phyloP scores from a whole-genome alignment of 1,284 basidiomycete species.

The Meripilus lineatus region DNA sequence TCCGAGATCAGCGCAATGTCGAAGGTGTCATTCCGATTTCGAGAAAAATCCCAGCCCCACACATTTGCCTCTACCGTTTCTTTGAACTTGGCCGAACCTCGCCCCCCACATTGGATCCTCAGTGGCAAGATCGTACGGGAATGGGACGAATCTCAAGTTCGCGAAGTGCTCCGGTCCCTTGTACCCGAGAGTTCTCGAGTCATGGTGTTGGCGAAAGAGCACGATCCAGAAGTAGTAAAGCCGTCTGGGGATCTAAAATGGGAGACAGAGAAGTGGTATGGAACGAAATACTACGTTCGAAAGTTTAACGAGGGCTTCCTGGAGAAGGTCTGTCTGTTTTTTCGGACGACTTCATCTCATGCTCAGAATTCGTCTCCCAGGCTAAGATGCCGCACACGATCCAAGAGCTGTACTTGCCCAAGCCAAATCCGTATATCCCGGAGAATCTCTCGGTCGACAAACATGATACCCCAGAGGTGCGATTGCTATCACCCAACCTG shows the following conservation, averaged over 20 bases:
- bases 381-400: conserved; percentile 18
- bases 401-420: conserved; percentile 18
- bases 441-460: conserved; percentile 46
- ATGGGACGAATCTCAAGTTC: conserved; percentile 20
- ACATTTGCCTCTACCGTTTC: conserved; percentile 18
- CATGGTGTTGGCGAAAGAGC: conserved; percentile 37
- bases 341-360: conserved; percentile 15
- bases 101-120: conserved; percentile 19
- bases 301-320: conserved; percentile 38
- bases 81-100: conserved; percentile 15
- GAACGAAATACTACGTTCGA: conserved; percentile 45
- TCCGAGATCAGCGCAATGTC: conserved; percentile 53
- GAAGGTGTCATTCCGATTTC: conserved; percentile 56
- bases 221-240: conserved; percentile 29
- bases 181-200: conserved; percentile 39
- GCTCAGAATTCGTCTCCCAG: conserved; percentile 30
- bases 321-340: conserved; percentile 27
- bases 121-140: conserved; percentile 16
- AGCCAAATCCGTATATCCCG: conserved; percentile 53
- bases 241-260: conserved; percentile 32
- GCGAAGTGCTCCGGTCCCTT: conserved; percentile 14
- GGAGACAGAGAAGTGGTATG: conserved; percentile 47
- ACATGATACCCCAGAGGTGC: conserved; percentile 38
- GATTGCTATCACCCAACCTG: neutral
- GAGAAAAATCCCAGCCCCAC: conserved; percentile 41